phyloP scores from a whole-genome alignment of 164 flowering plant genomes.

The Saururus chinensis region DNA sequence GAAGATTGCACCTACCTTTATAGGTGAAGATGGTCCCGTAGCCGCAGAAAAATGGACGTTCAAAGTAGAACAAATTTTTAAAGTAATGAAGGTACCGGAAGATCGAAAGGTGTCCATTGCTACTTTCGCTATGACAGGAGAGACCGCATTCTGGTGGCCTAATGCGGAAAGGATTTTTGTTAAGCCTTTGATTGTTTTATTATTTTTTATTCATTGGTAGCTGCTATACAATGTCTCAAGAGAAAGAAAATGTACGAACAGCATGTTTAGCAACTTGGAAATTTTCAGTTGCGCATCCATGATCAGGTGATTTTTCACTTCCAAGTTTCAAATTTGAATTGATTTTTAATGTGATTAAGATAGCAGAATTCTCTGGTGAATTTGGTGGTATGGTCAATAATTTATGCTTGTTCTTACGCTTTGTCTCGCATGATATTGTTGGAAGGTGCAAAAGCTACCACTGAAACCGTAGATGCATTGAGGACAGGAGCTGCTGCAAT shows the following conservation, averaged over 20 bases:
- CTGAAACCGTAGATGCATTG: conserved; percentile 42
- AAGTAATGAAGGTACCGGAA: no score
- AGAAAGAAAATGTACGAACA: conserved; percentile 33
- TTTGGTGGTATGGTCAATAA: neutral
- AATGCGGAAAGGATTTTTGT: no score
- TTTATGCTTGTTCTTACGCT: neutral
- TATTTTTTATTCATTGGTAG: conserved; percentile 7
- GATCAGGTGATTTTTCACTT: conserved; percentile 21
- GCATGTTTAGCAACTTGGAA: conserved; percentile 36
- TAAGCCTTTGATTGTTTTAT: neutral
- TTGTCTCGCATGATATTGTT: conserved; percentile 29
- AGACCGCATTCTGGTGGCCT: no score
- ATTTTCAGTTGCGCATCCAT: conserved; percentile 35
- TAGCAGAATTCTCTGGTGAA: neutral
- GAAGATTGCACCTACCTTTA: no score
- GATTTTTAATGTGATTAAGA: neutral
- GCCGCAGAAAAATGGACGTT: no score
- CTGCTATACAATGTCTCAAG: conserved; percentile 37
- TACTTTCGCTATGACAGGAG: no score
- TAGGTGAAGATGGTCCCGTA: no score
- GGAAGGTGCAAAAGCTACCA: conserved; percentile 40
- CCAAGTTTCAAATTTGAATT: neutral
- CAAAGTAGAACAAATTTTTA: no score
- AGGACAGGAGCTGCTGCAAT: conserved; percentile 38
- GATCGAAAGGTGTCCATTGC: no score